Percentiles rank a stretch among this genome's conserved stretches.
phyloP scores from a whole-genome alignment of 768 basidiomycete genomes.

The Amanita brunnescens region DNA sequence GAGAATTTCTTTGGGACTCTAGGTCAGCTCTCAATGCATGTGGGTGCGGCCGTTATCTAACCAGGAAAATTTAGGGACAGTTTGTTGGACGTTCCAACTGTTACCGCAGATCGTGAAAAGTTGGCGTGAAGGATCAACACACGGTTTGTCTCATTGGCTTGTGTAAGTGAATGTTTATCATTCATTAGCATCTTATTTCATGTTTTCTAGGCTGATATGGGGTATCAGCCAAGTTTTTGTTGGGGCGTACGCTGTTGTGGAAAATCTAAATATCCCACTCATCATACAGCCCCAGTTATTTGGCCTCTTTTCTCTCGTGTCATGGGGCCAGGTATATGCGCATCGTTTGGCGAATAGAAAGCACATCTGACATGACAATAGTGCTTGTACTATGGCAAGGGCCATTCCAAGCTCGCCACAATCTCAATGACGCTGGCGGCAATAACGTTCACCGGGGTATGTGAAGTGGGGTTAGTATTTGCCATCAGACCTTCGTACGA shows the following conservation, averaged over 20 bases:
- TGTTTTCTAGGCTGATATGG: constrained; percentile 46
- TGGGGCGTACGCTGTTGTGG: constrained; percentile 59
- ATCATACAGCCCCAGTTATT: constrained; percentile 64
- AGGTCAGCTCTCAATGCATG: constrained; percentile 29
- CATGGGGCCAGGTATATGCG: constrained; percentile 53
- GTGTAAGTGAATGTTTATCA: constrained; percentile 33
- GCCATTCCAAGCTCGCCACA: constrained; percentile 28
- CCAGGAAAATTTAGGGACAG: constrained; percentile 33
- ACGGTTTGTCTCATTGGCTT: constrained; percentile 60
- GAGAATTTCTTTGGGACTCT: constrained; percentile 68
- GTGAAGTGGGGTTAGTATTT: constrained; percentile 54
- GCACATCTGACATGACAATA: constrained; percentile 18
- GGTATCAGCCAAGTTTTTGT: constrained; percentile 48
- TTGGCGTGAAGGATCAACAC: constrained; percentile 55
- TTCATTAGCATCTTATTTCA: not conserved
- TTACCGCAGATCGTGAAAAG: constrained; percentile 72
- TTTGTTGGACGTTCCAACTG: constrained; percentile 60
- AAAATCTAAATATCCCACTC: constrained; percentile 63
- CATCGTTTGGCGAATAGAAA: not conserved
- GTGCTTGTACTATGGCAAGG: constrained; percentile 58
- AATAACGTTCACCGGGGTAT: constrained; percentile 38
- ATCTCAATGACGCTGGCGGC: constrained; percentile 27
- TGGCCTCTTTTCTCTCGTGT: constrained; percentile 46
- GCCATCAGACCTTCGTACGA: constrained; percentile 39
- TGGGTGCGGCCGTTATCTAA: not conserved